Evolutionary conservation across 805 yeast species (phyloP), one percentile per base, ranked within the genome.

Genomic region (Phaffomyces antillensis): DNA sequence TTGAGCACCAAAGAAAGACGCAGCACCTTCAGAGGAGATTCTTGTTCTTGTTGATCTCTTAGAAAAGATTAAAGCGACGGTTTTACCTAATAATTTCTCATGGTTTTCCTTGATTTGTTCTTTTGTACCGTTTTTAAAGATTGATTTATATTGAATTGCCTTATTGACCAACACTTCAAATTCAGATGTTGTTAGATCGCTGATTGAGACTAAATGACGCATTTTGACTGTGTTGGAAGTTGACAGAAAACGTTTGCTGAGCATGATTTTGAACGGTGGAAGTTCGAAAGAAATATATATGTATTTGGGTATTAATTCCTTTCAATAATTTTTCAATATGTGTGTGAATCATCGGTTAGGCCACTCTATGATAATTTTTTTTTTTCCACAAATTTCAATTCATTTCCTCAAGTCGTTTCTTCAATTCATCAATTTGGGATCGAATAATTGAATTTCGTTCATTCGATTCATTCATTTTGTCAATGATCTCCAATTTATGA

Each of bases 31-130:
- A 11, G 90, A 75, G 23, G 96, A 88, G 34, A 93, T 78, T 65
- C 99, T 80, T 23, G 99, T 93, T 66, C 99, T 77, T 23, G 99
- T 93, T 7, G 96, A 87, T 65, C 99, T 80, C 63, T 93, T 93
- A 46, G 88, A 76, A 65, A 93, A 93, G 38, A 93, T 63, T 58
- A 93, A 65, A 0, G 97, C 88, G 24, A 87, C 81, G 3, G 91
- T 76, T 63, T 82, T 86, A 3, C 97, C 98, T 35, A 77, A 65
- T 41, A 93, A 67, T 44, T 87, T 78, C 24, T 66, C 61, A 41
- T 73, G 71, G 26, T 65, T 55, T 38, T 59, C 59, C 49, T 56
- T 66, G 42, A 65, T 60, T 32, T 62, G 68, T 13, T 51, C 45
- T n/a, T 56, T 46, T n/a, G 61, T 64, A n/a, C 81, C 78, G 6